Conservation (phyloP, 140 eudicot genomes). For the Ambrosia hybrid region DNA sequence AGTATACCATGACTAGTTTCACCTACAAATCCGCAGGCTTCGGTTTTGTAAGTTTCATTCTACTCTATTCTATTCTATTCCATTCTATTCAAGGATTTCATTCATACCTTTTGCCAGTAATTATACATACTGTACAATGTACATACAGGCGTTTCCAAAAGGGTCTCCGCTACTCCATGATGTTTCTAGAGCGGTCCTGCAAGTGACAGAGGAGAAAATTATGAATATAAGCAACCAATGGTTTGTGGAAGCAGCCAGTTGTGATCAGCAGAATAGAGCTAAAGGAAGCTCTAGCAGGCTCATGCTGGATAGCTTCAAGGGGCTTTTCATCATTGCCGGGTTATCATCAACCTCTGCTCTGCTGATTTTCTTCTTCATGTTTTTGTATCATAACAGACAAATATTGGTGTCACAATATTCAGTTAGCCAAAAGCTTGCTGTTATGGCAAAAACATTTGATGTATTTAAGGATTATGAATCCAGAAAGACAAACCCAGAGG, state of each 20-base stretch:
- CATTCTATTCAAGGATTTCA: too few species aligned
- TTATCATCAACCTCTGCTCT: constrained; percentile 44
- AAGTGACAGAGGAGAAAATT: constrained; percentile 47
- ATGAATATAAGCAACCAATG: constrained; percentile 25
- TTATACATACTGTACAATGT: too few species aligned
- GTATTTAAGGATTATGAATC: constrained; percentile 32
- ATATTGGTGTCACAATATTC: constrained; percentile 30
- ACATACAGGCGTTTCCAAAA: constrained; percentile 41
- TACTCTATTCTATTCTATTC: too few species aligned
- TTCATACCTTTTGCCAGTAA: too few species aligned
- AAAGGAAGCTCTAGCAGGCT: constrained; percentile 36
- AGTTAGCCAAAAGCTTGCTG: constrained; percentile 27
- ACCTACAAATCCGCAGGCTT: constrained; percentile 53
- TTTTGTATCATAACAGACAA: constrained; percentile 39
- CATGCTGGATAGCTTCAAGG: constrained; percentile 50
- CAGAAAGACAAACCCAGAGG: constrained; percentile 14
- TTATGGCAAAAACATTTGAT: constrained; percentile 35
- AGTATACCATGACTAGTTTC: constrained; percentile 46
- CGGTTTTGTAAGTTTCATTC: constrained; percentile 54
- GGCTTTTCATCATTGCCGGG: constrained; percentile 50
- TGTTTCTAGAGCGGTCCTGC: constrained; percentile 47
- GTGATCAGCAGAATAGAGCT: constrained; percentile 23
- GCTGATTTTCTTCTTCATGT: constrained; percentile 23
- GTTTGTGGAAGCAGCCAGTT: constrained; percentile 32
- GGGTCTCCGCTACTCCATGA: constrained; percentile 60